These are phyloP conservation scores for Ganoderma boninense DNA, from an alignment of 1,284 basidiomycete species.

Conservation along the genomic window DNA sequence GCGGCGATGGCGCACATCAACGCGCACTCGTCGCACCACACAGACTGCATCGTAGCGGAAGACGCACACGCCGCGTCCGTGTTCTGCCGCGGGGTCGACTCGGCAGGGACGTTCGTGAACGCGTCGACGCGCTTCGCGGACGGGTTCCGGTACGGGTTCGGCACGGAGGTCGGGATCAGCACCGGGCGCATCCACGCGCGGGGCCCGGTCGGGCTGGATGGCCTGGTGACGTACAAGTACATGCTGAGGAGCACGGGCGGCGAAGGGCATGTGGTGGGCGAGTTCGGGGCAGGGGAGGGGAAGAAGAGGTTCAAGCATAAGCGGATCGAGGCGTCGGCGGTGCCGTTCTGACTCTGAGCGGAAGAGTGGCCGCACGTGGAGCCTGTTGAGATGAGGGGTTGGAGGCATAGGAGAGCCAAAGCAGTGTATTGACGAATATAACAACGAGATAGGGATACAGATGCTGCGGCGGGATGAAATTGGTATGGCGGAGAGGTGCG, in stretches of 20 bases:
- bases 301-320: conserved; percentile 83
- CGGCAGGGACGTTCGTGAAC: conserved; percentile 94
- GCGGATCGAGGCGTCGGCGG: conserved; percentile 52
- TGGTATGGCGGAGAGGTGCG: neutral
- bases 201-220: conserved; percentile 96
- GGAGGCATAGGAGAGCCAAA: conserved; percentile 6
- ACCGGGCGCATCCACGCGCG: conserved; percentile 97
- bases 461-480: conserved; percentile 12
- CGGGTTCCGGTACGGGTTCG: conserved; percentile 96
- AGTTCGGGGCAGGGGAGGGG: conserved; percentile 78
- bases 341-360: conserved; percentile 61
- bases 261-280: conserved; percentile 82
- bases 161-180: conserved; percentile 97
- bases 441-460: conserved; percentile 31
- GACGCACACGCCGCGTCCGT: conserved; percentile 66
- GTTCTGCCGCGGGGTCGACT: conserved; percentile 91
- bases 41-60: conserved; percentile 94
- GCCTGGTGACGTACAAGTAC: conserved; percentile 95
- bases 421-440: conserved; percentile 24
- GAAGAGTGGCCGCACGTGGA: neutral
- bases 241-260: conserved; percentile 79
- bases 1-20: conserved; percentile 93
- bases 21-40: conserved; percentile 93
- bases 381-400: neutral
- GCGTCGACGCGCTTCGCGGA: conserved; percentile 96